These are phyloP conservation scores for Leucosporidium yakuticum DNA, from an alignment of 768 basidiomycete species.

Conservation along the genomic window DNA sequence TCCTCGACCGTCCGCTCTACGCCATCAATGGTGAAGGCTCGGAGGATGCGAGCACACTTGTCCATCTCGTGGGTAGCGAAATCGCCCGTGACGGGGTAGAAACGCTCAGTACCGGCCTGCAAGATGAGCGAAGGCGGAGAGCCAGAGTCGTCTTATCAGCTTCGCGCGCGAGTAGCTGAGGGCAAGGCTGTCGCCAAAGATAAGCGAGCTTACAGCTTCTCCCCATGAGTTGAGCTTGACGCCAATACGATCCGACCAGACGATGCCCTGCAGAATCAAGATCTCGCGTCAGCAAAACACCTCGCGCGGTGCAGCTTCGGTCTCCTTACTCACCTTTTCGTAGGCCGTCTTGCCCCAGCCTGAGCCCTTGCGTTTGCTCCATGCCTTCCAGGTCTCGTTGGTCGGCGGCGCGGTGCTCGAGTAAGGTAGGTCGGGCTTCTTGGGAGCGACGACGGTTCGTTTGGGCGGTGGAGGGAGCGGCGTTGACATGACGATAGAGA, in stretches of 20 bases:
- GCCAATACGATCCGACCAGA: conserved; percentile 23
- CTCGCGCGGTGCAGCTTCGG: no score
- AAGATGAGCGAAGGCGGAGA: background rate
- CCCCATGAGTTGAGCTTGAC: conserved; percentile 7
- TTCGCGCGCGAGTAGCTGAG: background rate
- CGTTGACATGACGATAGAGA: background rate
- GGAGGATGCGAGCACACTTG: conserved; percentile 37
- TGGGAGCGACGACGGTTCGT: background rate
- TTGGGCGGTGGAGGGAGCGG: background rate
- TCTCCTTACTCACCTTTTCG: background rate
- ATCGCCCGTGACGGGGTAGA: conserved; percentile 27
- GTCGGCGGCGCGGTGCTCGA: background rate
- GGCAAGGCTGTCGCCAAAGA: no score
- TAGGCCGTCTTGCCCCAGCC: background rate
- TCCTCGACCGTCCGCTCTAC: conserved; percentile 3
- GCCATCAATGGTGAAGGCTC: conserved; percentile 36
- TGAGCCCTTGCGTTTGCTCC: background rate
- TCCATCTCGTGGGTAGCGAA: conserved; percentile 28
- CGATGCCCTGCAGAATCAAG: conserved; percentile 6
- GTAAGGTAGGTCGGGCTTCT: background rate
- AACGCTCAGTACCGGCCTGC: conserved; percentile 16
- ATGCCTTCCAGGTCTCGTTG: background rate
- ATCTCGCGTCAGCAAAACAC: no score
- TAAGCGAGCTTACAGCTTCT: background rate
- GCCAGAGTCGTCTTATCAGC: background rate